Percentiles rank a stretch among this genome's conserved stretches.
phyloP scores from a whole-genome alignment of 225 moss, liverwort and hornwort species.

The Thuidium tamariscinum region DNA sequence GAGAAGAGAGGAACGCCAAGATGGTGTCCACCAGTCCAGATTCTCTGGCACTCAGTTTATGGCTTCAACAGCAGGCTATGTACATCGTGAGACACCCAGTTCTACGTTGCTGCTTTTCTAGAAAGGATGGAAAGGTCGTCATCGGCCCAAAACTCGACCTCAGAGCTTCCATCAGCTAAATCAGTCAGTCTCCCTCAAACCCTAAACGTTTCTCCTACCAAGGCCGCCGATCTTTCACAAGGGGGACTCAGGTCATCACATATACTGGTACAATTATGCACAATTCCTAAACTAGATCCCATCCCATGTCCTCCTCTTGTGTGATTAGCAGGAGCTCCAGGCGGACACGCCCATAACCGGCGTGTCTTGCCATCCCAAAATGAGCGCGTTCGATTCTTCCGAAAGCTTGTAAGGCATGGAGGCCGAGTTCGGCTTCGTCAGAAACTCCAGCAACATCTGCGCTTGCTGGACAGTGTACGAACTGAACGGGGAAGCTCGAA shows the following conservation, averaged over 20 bases:
- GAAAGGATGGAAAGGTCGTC: slow-evolving; percentile 21
- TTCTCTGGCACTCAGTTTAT: slow-evolving; percentile 52
- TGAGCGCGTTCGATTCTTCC: slow-evolving; percentile 35
- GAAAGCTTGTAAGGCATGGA: slow-evolving; percentile 56
- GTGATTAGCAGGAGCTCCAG: slow-evolving; percentile 38
- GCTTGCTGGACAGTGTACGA: slow-evolving; percentile 57
- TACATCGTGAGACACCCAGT: slow-evolving; percentile 25
- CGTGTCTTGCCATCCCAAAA: slow-evolving; percentile 77
- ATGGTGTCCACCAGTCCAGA: slow-evolving; percentile 33
- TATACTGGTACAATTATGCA: slow-evolving; percentile 48
- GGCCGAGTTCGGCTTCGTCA: slow-evolving; percentile 13
- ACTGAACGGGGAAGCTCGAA: slow-evolving; percentile 35
- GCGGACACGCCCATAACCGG: slow-evolving; percentile 43
- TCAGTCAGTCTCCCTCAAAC: background rate
- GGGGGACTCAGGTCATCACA: slow-evolving; percentile 4
- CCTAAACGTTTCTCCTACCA: slow-evolving; percentile 4
- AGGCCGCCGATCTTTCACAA: slow-evolving; percentile 12
- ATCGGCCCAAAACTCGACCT: slow-evolving; percentile 18
- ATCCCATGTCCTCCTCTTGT: background rate
- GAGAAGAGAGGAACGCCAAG: slow-evolving; percentile 16
- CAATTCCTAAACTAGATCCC: background rate
- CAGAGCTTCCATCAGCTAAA: slow-evolving; percentile 22
- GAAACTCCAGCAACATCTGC: slow-evolving; percentile 43
- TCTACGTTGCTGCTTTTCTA: background rate
- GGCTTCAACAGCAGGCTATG: slow-evolving; percentile 12